Evolutionary conservation across 352 stramenopile genomes (phyloP), one percentile per base, ranked within the genome.

Genomic region (Phytophthora vignae): DNA sequence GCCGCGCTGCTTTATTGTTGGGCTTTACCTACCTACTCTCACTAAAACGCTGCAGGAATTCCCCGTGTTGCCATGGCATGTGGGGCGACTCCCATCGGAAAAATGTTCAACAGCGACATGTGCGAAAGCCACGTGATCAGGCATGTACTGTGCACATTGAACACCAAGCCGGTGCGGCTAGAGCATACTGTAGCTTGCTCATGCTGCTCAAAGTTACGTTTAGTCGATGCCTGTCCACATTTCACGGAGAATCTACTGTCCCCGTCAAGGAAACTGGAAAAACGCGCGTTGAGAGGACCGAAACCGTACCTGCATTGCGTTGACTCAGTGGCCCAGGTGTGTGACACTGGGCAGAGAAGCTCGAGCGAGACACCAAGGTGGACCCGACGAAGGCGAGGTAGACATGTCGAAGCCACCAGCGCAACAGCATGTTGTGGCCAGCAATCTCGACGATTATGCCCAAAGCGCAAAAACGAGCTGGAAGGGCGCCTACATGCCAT

Each of bases 191-290:
- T 53, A 53, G 67, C 67, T 57, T 29, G 54, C 54, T 64, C 31
- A 55, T 68, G 52, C 48, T 44, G 33, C 38, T 63, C 48, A 46
- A 57, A 67, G 49, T 57, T 60, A 61, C 44, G 55, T 25, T 76
- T 71, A 76, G 46, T 72, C 50, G 69, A 72, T 64, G 40, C 12
- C 50, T 76, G 69, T 76, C 69, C 63, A 75, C 48, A 56, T 73
- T 75, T 61, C 15, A 10, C 27, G 21, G 36, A 44, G 59, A 55
- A 69, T 27, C 53, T 64, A 69, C 22, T 25, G 22, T 25, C 22
- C 62, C 15, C 2, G 50, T 29, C 48, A 55, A 55, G 40, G 36
- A 66, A 12, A 11, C 17, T 31, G 19, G 27, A 31, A 31, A 31
- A 31, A 31, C 27, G 27, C 25, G 25, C 25, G 4, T 29, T 29